Evolutionary conservation across 1,139 yeast species (phyloP).

Genomic region (Geotrichum cucujoidarum): DNA sequence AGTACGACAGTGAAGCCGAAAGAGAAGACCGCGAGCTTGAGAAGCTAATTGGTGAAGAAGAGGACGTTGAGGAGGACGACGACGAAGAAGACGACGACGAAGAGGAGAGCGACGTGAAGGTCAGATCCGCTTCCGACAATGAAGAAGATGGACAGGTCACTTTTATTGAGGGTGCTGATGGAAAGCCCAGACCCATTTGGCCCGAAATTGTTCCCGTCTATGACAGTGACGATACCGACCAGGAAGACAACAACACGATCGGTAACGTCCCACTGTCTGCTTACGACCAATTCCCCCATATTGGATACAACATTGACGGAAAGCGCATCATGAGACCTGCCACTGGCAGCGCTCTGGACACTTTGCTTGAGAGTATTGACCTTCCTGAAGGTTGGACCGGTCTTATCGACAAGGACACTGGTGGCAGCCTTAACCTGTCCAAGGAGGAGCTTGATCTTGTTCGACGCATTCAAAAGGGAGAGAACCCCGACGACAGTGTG

Average conservation of each 20-base stretch:
- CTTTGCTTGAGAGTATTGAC: constrained; percentile 80
- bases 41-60: constrained; percentile 26
- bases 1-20: constrained; percentile 26
- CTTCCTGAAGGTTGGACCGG: constrained; percentile 99
- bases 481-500: constrained; percentile 71
- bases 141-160: constrained; percentile 24
- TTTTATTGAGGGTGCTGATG: constrained; percentile 56
- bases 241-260: constrained; percentile 78
- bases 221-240: constrained; percentile 89
- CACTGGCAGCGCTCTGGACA: constrained; percentile 89
- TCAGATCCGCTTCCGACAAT: constrained; percentile 17
- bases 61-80: constrained; percentile 24
- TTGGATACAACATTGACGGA: constrained; percentile 95
- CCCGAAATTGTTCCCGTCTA: constrained; percentile 92
- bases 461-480: constrained; percentile 77
- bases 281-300: constrained; percentile 94
- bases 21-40: constrained; percentile 28
- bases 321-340: constrained; percentile 98
- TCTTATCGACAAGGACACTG: constrained; percentile 82
- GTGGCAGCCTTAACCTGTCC: constrained; percentile 78
- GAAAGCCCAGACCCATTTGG: constrained; percentile 64
- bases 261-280: constrained; percentile 92
- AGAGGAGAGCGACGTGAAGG: constrained; percentile 22
- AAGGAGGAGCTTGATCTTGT: constrained; percentile 86
- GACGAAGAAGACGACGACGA: constrained; percentile 20